Evolutionary conservation across 2,329 filamentous ascomycete species (phyloP), one percentile per base, ranked within the genome.

Genomic region (Lachnellula suecica): DNA sequence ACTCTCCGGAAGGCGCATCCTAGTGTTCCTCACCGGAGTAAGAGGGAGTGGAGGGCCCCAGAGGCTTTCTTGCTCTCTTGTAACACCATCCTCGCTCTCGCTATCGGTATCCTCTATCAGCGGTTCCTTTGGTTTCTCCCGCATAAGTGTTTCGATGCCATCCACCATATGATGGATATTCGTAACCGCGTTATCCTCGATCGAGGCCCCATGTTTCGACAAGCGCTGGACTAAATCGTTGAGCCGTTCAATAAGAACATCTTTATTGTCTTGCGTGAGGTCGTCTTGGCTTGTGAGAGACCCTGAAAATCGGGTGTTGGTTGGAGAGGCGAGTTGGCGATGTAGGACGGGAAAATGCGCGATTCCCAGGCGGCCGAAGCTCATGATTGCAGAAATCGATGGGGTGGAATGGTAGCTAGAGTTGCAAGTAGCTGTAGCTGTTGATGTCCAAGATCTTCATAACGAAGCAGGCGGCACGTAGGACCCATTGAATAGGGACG

Each of bases 131-230:
- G 25, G 22, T 44, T 59, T 25, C 52, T 49, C 54, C 4, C 47
- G 54, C 37, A 66, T 44, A 6, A 66, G 35, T n/a, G 44, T 25
- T 47, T 74, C 72, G 25, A 74, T 68, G 38, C 62, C 65, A 40
- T 72, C 69, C 22, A 74, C 66, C 45, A 71, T 66, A 17, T 62
- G 59, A 40, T 71, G 66, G 10, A 73, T 62, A 13, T 61, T 58
- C 11, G 59, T 61, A 13, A 68, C 58, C 15, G 66, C 63, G n/a
- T 55, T 52, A 56, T 64, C 59, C 34, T 64, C 59, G 2, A 68
- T 52, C 24, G 51, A 49, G n/a, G 53, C 19, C 20, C 40, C 53
- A 34, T 65, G 57, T 25, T 63, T 57, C 17, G 65, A 63, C n/a
- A 70, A 47, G 19, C 65, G 59, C 22, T 57, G 54, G 2, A 68